Evolutionary conservation across 495 filamentous ascomycete genomes (phyloP).

Genomic region (Chaetomium fimeti): DNA sequence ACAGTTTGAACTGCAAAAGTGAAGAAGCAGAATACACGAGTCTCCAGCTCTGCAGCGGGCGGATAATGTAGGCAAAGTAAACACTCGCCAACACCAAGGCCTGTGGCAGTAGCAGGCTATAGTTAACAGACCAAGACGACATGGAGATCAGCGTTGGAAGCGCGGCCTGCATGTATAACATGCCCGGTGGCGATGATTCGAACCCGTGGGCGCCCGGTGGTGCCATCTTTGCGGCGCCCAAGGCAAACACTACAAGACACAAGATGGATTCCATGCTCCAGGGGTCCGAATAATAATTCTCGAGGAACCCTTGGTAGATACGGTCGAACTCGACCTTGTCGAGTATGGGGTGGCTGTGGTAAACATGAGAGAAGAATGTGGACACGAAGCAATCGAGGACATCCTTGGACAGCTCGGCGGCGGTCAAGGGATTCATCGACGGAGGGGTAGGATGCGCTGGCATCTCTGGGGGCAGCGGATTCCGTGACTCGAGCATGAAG

Average conservation of each 20-base stretch:
- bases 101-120: conserved; percentile 8
- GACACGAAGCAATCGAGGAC: conserved; percentile 9
- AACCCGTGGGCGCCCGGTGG: conserved; percentile 3
- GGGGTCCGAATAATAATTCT: conserved; percentile 9
- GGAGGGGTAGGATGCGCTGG: not conserved
- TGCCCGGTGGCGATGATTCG: not conserved
- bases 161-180: conserved; percentile 12
- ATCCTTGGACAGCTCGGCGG: conserved; percentile 4
- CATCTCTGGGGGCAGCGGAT: conserved; percentile 11
- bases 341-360: conserved; percentile 9
- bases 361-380: not conserved
- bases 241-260: conserved; percentile 9
- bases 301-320: conserved; percentile 5
- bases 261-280: conserved; percentile 9
- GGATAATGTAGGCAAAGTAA: conserved; percentile 15
- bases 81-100: conserved; percentile 9
- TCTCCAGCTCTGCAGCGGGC: conserved; percentile 11
- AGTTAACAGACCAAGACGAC: conserved; percentile 6
- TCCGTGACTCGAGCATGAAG: conserved; percentile 13
- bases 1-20: conserved; percentile 13
- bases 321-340: conserved; percentile 3
- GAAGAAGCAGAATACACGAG: conserved; percentile 12
- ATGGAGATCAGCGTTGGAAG: conserved; percentile 7
- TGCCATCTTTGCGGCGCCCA: not conserved
- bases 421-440: not conserved